Evolutionary conservation across 768 basidiomycete genomes (phyloP), one percentile per base, ranked within the genome.

Genomic region (Tremella mesenterica): DNA sequence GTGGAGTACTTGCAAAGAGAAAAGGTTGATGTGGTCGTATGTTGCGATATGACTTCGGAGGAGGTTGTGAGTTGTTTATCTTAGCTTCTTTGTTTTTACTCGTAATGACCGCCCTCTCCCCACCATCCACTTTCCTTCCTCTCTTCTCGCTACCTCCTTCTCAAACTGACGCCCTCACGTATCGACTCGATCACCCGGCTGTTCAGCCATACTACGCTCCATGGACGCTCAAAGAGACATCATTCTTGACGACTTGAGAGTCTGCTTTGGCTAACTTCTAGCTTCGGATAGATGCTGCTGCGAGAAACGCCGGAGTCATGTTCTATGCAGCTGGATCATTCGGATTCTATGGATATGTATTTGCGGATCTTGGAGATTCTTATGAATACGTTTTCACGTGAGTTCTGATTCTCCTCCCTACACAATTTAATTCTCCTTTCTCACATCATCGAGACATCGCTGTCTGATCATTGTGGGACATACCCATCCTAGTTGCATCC

Each of bases 311-410:
- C 45, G 75, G 77, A 38, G 89, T 84, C 57, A 84, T 87, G 5
- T 85, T 97, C 70, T 96, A 95, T 64, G 82, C 85, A n/a, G 91
- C 91, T 1, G 88, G 88, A 10, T 85, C 86, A 14, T 92, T 89
- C 70, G 93, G 93, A 20, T 77, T 92, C 54, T 76, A 83, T 43
- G 93, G 93, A 14, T 99, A 89, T 74, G 88, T 95, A 65, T 95
- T 96, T 69, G 89, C 88, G 58, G 92, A 97, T 71, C 78, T 99
- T 51, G 77, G 91, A 52, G 78, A 81, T 51, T 31, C 39, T 4
- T 93, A 95, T 65, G 84, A 90, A 57, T 89, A 85, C 71, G 81
- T 95, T 57, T 76, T 83, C 43, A 81, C 84, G 93, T 92, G 75
- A 75, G 91, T 67, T 4, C 25, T 33, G 44, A 31, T 16, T 5